Percentiles rank a stretch among this genome's conserved stretches.
These are phyloP conservation scores for Coemansia sp. DNA, from an alignment of 192 early-diverging fungal species.

Conservation along the genomic window DNA sequence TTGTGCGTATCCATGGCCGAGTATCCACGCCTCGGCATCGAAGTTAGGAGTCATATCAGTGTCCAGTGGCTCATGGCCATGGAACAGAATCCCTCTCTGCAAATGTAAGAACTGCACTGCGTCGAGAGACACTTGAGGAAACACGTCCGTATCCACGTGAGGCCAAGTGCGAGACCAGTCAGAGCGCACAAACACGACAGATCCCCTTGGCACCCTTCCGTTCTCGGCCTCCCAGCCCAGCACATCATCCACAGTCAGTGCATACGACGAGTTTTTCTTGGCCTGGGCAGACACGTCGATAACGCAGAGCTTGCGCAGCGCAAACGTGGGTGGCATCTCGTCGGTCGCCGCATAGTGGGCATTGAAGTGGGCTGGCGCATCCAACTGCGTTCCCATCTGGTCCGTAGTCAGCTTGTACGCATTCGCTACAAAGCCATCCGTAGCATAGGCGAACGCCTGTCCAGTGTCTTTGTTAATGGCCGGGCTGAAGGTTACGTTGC, in stretches of 20 bases:
- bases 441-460: slow-evolving; percentile 42
- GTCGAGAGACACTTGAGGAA: slow-evolving; percentile 51
- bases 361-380: slow-evolving; percentile 55
- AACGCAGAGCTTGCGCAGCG: slow-evolving; percentile 53
- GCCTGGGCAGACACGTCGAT: slow-evolving; percentile 50
- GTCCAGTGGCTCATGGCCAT: slow-evolving; percentile 56
- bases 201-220: slow-evolving; percentile 37
- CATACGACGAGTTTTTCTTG: slow-evolving; percentile 36
- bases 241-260: slow-evolving; percentile 35
- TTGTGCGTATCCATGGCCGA: slow-evolving; percentile 49
- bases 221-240: slow-evolving; percentile 39
- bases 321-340: slow-evolving; percentile 53
- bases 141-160: slow-evolving; percentile 47
- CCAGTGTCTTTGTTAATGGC: slow-evolving; percentile 45
- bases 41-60: slow-evolving; percentile 53
- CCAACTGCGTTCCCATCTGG: slow-evolving; percentile 57
- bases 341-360: slow-evolving; percentile 45
- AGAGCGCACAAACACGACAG: slow-evolving; percentile 56
- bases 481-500: slow-evolving; percentile 46
- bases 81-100: slow-evolving; percentile 48
- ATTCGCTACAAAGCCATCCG: slow-evolving; percentile 48
- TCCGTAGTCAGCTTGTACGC: slow-evolving; percentile 55
- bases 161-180: slow-evolving; percentile 57
- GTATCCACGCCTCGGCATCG: slow-evolving; percentile 49
- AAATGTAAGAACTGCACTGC: slow-evolving; percentile 51